phyloP scores from a whole-genome alignment of 1,284 basidiomycete species.

The Chiua sp. region DNA sequence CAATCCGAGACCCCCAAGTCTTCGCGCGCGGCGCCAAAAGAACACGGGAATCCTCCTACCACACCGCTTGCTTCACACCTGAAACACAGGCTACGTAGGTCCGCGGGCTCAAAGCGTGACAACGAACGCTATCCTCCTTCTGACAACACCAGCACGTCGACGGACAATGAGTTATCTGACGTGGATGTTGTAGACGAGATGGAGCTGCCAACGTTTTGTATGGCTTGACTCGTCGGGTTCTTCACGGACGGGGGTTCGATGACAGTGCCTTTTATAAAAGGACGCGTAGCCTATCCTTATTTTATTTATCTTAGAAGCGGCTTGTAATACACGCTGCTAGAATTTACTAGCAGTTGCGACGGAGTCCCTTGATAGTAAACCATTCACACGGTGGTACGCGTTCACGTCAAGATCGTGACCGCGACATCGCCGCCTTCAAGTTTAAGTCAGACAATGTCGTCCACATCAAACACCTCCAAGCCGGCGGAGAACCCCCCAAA shows the following conservation, averaged over 20 bases:
- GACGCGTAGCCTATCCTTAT: conserved; percentile 36
- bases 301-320: conserved; percentile 33
- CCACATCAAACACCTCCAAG: conserved; percentile 45
- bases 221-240: conserved; percentile 20
- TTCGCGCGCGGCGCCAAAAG: conserved; percentile 15
- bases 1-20: conserved; percentile 31
- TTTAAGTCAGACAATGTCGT: conserved; percentile 25
- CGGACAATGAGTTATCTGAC: conserved; percentile 35
- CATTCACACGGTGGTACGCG: conserved; percentile 33
- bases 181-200: conserved; percentile 31
- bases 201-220: conserved; percentile 20
- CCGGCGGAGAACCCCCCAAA: conserved; percentile 37
- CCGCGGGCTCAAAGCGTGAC: conserved; percentile 19
- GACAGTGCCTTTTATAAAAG: conserved; percentile 10
- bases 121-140: conserved; percentile 28
- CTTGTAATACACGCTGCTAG: conserved; percentile 11
- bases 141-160: conserved; percentile 23
- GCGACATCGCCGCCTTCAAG: neutral
- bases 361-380: neutral
- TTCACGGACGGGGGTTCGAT: conserved; percentile 15
- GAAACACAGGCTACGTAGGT: conserved; percentile 26
- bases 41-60: conserved; percentile 13
- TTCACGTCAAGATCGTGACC: no score
- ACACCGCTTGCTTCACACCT: conserved; percentile 30
- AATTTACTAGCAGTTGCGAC: neutral